Evolutionary conservation across 2,329 filamentous ascomycete genomes (phyloP), one percentile per base, ranked within the genome.

Genomic region (Microcyclospora pomicola): DNA sequence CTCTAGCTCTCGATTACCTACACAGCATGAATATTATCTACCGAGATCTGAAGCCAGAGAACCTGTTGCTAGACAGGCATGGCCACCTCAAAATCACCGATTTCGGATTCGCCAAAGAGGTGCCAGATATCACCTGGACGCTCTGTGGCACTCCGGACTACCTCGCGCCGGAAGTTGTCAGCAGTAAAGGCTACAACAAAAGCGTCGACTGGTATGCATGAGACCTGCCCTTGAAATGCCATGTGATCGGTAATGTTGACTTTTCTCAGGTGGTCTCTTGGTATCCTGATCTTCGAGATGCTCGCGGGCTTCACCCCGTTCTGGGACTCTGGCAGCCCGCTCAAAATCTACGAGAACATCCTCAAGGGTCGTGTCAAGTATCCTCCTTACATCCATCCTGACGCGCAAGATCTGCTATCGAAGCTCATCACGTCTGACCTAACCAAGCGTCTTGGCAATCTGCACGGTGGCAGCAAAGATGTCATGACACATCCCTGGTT

Each of bases 311-410:
- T 95, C 64, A 98, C 91, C 5, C 91, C 91, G 5, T 98, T 98
- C 68, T 98, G 91, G 88, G 91, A 98, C 60, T 84, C 83, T 52
- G 91, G 88, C 39, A 94, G 85, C 33, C 88, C 91, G 2, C 93
- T 98, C 76, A 95, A 94, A 65, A 98, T 98, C 55, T 98, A 98
- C 66, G 91, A 98, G 67, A 98, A 98, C 60, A 98, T 98, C 54
- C 74, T 98, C 47, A 87, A 86, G 56, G 91, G 88, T 42, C 80
- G 82, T 52, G 83, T 98, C 62, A 96, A 95, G 65, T 98, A 96
- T 59, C 91, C 91, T 38, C 80, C 83, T 5, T 98, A 96, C 60
- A 83, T 98, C 53, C 85, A 96, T 58, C 78, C 82, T 1, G 91
- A 96, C 57, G 91, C 91, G 0, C 86, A 94, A 58, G 83, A 96